phyloP scores from a whole-genome alignment of 169 alveolate species.

The Plasmodium reichenowi region DNA sequence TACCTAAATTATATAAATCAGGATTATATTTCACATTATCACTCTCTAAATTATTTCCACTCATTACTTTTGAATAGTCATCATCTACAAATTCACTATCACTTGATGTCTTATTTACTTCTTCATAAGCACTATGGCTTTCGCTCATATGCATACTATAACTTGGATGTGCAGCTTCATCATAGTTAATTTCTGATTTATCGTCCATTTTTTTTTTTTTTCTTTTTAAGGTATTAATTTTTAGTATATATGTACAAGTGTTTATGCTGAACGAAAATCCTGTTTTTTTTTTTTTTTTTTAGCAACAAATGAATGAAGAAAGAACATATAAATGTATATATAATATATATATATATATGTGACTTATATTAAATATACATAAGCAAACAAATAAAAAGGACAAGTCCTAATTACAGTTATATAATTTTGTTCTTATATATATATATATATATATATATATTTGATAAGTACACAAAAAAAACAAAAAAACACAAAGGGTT shows the following conservation, averaged over 20 bases:
- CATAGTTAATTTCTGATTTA: conserved; percentile 24
- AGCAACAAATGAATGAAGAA: too few relatives aligned
- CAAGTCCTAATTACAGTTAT: too few relatives aligned
- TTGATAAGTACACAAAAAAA: too few relatives aligned
- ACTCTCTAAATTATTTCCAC: conserved; percentile 5
- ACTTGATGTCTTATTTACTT: conserved; percentile 3
- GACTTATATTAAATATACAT: too few relatives aligned
- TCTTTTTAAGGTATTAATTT: too few relatives aligned
- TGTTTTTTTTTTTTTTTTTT: neutral
- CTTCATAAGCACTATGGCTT: neutral
- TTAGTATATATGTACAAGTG: neutral
- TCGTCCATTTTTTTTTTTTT: conserved; percentile 24
- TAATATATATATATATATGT: too few relatives aligned
- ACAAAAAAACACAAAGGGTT: too few relatives aligned
- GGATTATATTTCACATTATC: conserved; percentile 38
- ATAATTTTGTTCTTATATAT: too few relatives aligned
- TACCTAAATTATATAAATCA: conserved; percentile 55
- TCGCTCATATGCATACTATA: neutral
- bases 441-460: too few relatives aligned
- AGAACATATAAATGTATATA: too few relatives aligned
- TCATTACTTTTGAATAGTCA: neutral
- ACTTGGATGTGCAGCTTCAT: neutral
- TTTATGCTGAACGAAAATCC: neutral
- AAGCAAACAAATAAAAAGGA: too few relatives aligned
- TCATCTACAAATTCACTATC: conserved; percentile 2